phyloP scores from a whole-genome alignment of 129 eudicot species.

The Lactuca sativa region DNA sequence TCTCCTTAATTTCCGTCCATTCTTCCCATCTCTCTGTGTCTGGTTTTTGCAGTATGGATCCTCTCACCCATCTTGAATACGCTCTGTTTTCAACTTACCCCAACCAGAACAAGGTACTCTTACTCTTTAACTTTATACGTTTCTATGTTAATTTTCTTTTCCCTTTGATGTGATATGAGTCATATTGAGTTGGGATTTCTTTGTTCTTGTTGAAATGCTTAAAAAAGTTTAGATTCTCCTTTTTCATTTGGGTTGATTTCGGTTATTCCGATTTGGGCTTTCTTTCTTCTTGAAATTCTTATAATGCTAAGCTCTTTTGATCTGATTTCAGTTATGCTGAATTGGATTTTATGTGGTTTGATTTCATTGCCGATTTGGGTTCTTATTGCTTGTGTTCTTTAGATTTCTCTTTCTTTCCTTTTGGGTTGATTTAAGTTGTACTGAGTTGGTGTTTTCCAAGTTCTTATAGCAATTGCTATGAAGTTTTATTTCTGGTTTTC shows the following conservation, averaged over 20 bases:
- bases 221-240: background rate
- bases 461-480: too few species aligned
- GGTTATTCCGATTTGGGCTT: constrained; percentile 2
- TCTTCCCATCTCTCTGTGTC: constrained; percentile 17
- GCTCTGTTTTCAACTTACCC: constrained; percentile 89
- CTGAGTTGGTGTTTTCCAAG: background rate
- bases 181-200: background rate
- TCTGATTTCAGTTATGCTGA: background rate
- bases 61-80: constrained; percentile 58
- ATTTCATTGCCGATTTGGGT: background rate
- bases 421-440: background rate
- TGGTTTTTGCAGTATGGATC: constrained; percentile 49
- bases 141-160: background rate
- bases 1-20: constrained; percentile 22
- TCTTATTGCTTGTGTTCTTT: background rate
- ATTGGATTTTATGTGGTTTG: constrained; percentile 13
- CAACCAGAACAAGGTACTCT: constrained; percentile 80
- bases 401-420: background rate
- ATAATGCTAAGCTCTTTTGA: background rate
- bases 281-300: background rate
- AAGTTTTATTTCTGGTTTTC: too few species aligned
- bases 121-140: background rate
- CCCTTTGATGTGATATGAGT: background rate
- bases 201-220: background rate
- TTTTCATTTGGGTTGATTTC: background rate